Evolutionary conservation across 495 filamentous ascomycete genomes (phyloP).

Genomic region (Penicillium lividum): DNA sequence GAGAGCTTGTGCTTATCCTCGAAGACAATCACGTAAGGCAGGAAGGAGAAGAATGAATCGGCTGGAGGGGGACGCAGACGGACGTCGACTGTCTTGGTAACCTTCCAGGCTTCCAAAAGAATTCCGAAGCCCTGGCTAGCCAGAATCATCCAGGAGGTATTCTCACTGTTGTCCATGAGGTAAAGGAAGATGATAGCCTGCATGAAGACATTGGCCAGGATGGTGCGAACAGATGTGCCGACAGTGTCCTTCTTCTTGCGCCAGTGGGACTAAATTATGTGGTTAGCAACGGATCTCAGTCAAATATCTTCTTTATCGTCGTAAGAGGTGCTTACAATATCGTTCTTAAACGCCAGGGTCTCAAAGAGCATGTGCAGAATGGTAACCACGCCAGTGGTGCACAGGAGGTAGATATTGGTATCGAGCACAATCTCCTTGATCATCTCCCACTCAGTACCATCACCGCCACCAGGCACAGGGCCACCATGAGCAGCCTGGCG

Average conservation of each 20-base stretch:
- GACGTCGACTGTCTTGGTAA: constrained; percentile 96
- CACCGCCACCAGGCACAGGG: constrained; percentile 63
- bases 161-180: constrained; percentile 95
- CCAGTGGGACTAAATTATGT: constrained; percentile 67
- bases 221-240: constrained; percentile 91
- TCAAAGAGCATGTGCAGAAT: constrained; percentile 95
- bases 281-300: constrained; percentile 19
- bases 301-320: too few relatives aligned
- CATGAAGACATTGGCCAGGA: constrained; percentile 98
- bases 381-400: constrained; percentile 78
- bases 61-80: constrained; percentile 69
- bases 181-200: constrained; percentile 95
- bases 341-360: constrained; percentile 93
- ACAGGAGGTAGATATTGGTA: constrained; percentile 89
- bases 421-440: constrained; percentile 93
- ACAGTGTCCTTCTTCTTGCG: constrained; percentile 99
- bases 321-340: constrained; percentile 62
- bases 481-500: constrained; percentile 67
- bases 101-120: constrained; percentile 93
- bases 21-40: constrained; percentile 84
- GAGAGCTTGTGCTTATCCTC: constrained; percentile 97
- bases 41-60: constrained; percentile 63
- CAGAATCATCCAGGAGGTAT: constrained; percentile 98
- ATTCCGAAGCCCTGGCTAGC: constrained; percentile 92
- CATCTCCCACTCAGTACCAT: constrained; percentile 87